phyloP scores from a whole-genome alignment of 2,329 filamentous ascomycete genomes.

The Fusarium pilosicola region DNA sequence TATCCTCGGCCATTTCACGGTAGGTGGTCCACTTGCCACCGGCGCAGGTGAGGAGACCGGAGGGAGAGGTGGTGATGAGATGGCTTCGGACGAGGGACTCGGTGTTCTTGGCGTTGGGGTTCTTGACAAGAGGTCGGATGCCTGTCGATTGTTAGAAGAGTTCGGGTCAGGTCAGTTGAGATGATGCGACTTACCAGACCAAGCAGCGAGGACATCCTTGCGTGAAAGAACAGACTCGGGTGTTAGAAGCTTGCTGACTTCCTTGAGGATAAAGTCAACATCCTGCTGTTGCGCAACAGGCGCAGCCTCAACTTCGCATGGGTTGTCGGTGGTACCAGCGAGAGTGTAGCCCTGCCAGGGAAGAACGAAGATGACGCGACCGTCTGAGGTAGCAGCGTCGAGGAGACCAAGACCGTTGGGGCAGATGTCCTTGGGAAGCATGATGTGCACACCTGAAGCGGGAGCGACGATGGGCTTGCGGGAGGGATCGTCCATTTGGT shows the following conservation, averaged over 20 bases:
- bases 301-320: constrained; percentile 73
- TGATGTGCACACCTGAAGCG: constrained; percentile 83
- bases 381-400: constrained; percentile 80
- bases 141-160: constrained; percentile 47
- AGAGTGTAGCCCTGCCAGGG: constrained; percentile 90
- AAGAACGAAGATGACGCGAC: constrained; percentile 88
- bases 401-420: constrained; percentile 85
- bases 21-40: constrained; percentile 92
- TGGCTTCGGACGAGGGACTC: constrained; percentile 87
- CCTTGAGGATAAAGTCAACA: constrained; percentile 83
- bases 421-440: constrained; percentile 82
- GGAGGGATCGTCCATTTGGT: constrained; percentile 79
- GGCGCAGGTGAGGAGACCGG: constrained; percentile 81
- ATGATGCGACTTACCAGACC: constrained; percentile 68
- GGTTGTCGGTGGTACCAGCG: constrained; percentile 82
- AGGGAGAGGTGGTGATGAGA: constrained; percentile 77
- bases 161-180: fast-evolving
- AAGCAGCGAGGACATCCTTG: constrained; percentile 81
- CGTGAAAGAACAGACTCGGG: constrained; percentile 80
- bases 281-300: constrained; percentile 80
- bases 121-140: constrained; percentile 82
- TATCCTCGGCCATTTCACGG: constrained; percentile 88
- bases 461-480: constrained; percentile 80
- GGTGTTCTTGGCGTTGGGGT: constrained; percentile 83
- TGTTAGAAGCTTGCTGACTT: constrained; percentile 79